phyloP scores from a whole-genome alignment of 148 eudicot genomes.

The Rheum nobile region DNA sequence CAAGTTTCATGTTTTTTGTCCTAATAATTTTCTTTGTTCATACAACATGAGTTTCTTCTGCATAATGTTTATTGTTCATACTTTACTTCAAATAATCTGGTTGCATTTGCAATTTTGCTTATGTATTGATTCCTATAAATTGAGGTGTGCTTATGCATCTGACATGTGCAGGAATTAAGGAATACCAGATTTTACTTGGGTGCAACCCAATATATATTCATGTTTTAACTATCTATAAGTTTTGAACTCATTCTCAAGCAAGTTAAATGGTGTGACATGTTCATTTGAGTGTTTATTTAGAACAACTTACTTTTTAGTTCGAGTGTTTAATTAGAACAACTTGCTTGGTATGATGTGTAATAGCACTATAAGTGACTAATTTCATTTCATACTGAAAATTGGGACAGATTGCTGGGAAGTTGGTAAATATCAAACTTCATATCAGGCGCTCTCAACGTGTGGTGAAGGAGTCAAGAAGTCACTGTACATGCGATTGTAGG shows the following conservation, averaged over 20 bases:
- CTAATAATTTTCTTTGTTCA: not conserved
- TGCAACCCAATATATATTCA: not conserved
- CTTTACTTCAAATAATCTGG: not conserved
- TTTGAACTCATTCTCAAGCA: too few species aligned
- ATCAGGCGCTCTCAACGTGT: conserved; percentile 73
- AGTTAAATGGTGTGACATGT: too few species aligned
- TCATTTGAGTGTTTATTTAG: not conserved
- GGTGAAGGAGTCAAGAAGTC: conserved; percentile 70
- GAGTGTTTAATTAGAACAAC: too few species aligned
- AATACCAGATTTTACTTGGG: not conserved
- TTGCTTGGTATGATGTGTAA: too few species aligned
- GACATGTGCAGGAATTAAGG: not conserved
- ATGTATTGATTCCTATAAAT: not conserved
- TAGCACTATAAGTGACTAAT: not conserved
- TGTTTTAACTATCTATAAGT: too few species aligned
- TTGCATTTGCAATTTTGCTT: not conserved
- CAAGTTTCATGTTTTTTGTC: not conserved
- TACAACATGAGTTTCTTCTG: not conserved
- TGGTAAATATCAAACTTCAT: conserved; percentile 90
- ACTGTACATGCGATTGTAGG: conserved; percentile 73
- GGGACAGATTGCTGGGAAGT: conserved; percentile 77
- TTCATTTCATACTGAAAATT: not conserved
- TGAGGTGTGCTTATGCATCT: not conserved
- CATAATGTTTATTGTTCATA: not conserved
- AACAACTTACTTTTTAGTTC: not conserved